phyloP scores from a whole-genome alignment of 2,329 filamentous ascomycete species.

The Chrysoporthe puriensis region DNA sequence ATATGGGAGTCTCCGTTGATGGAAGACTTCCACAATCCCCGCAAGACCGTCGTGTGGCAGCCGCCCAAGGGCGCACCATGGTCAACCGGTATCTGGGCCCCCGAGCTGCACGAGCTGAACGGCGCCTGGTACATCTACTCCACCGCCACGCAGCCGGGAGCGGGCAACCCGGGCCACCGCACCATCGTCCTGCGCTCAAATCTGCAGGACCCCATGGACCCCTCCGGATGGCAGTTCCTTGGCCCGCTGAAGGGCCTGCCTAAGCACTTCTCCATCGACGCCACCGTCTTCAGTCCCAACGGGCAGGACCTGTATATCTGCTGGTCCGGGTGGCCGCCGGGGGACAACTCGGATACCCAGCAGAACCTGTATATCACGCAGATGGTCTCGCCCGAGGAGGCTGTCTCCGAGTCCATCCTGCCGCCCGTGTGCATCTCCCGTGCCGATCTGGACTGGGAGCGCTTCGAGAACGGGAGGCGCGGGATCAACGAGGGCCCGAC shows the following conservation, averaged over 20 bases:
- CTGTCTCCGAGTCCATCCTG: constrained; percentile 21
- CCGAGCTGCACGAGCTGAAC: constrained; percentile 45
- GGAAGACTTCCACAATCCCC: constrained; percentile 37
- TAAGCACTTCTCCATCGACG: constrained; percentile 32
- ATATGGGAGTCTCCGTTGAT: constrained; percentile 39
- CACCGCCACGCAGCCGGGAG: constrained; percentile 21
- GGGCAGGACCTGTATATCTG: constrained; percentile 29
- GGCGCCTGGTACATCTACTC: constrained; percentile 27
- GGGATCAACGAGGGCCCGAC: constrained; percentile 33
- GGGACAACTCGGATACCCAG: constrained; percentile 29
- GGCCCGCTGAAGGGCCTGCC: constrained; percentile 31
- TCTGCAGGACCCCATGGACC: constrained; percentile 25
- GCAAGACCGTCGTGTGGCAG: constrained; percentile 29
- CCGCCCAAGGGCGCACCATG: constrained; percentile 21
- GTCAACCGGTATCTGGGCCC: constrained; percentile 48
- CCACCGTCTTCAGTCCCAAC: constrained; percentile 27
- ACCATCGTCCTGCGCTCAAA: constrained; percentile 24
- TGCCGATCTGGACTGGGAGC: constrained; percentile 30
- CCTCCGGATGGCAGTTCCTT: constrained; percentile 30
- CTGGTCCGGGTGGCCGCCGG: constrained; percentile 33
- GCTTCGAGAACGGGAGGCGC: constrained; percentile 29
- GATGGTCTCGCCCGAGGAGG: constrained; percentile 31
- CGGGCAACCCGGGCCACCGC: constrained; percentile 25
- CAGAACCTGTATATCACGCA: constrained; percentile 32
- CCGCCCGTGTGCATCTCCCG: constrained; percentile 29